phyloP scores from a whole-genome alignment of 495 filamentous ascomycete genomes.

The Hyaloscypha variabilis region DNA sequence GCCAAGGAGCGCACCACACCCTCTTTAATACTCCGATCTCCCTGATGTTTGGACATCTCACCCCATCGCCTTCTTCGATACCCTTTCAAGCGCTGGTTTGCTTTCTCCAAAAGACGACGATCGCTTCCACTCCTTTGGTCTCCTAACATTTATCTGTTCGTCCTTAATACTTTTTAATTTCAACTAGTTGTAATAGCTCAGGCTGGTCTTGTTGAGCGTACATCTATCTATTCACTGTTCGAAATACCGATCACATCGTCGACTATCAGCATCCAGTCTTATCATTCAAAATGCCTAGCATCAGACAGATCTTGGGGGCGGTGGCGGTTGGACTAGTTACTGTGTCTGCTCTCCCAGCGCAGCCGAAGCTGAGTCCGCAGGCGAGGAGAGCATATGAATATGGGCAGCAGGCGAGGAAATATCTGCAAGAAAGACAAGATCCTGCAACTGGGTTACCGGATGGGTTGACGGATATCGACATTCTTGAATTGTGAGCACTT shows the following conservation, averaged over 20 bases:
- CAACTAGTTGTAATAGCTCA: conserved; percentile 37
- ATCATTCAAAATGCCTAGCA: conserved; percentile 45
- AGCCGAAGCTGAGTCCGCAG: conserved; percentile 43
- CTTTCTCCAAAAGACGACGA: conserved; percentile 44
- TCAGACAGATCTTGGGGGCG: conserved; percentile 41
- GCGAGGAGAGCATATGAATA: conserved; percentile 45
- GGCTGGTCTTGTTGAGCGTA: conserved; percentile 46
- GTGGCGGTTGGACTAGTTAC: conserved; percentile 48
- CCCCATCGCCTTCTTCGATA: conserved; percentile 26
- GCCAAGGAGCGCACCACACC: conserved; percentile 16
- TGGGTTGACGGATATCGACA: conserved; percentile 63
- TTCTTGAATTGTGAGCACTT: conserved; percentile 67
- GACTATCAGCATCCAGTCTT: not conserved
- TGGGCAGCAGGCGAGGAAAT: conserved; percentile 12
- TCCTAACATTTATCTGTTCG: conserved; percentile 41
- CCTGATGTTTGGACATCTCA: conserved; percentile 16
- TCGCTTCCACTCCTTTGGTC: conserved; percentile 45
- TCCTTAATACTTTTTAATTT: conserved; percentile 42
- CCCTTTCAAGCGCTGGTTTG: conserved; percentile 60
- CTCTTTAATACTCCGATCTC: conserved; percentile 29
- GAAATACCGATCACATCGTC: conserved; percentile 19
- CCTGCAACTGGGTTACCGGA: conserved; percentile 47
- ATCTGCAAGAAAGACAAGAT: conserved; percentile 51
- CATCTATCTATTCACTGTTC: conserved; percentile 12
- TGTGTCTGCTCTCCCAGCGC: conserved; percentile 45